Evolutionary conservation across 768 basidiomycete species (phyloP).

Genomic region (Tephrocybe rancida): DNA sequence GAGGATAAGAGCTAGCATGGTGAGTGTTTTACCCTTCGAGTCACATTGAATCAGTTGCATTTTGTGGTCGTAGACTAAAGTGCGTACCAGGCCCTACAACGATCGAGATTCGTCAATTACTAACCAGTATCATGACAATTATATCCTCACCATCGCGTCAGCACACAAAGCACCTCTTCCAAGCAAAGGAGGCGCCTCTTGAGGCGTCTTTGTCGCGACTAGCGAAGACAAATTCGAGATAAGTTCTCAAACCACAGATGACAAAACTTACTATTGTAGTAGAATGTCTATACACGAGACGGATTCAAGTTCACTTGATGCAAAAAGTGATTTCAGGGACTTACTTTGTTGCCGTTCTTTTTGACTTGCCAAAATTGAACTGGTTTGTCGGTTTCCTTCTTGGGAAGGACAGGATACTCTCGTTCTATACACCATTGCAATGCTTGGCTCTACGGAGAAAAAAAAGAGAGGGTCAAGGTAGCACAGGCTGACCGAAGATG

Average conservation of each 20-base stretch:
- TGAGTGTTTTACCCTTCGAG: constrained; percentile 83
- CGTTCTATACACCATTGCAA: constrained; percentile 83
- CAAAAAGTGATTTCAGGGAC: constrained; percentile 11
- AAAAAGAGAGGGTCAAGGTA: neutral
- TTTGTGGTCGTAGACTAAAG: neutral
- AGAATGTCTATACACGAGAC: constrained; percentile 49
- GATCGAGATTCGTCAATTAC: neutral
- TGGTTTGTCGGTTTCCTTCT: constrained; percentile 63
- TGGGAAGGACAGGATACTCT: constrained; percentile 80
- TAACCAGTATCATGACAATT: neutral
- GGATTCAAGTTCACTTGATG: neutral
- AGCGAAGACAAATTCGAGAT: neutral
- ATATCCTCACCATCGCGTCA: constrained; percentile 75
- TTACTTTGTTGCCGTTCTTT: constrained; percentile 56
- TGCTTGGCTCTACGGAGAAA: constrained; percentile 64
- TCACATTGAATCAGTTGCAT: neutral
- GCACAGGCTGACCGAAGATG: neutral
- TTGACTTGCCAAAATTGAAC: constrained; percentile 90
- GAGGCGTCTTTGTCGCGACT: constrained; percentile 86
- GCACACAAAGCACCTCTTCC: constrained; percentile 88
- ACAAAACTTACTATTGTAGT: constrained; percentile 61
- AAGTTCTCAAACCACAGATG: constrained; percentile 1
- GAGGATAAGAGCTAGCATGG: constrained; percentile 80
- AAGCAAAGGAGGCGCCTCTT: constrained; percentile 60
- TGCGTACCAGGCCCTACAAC: constrained; percentile 41